Conservation (phyloP, 331 rosid genomes). For the Spiraea crenata region DNA sequence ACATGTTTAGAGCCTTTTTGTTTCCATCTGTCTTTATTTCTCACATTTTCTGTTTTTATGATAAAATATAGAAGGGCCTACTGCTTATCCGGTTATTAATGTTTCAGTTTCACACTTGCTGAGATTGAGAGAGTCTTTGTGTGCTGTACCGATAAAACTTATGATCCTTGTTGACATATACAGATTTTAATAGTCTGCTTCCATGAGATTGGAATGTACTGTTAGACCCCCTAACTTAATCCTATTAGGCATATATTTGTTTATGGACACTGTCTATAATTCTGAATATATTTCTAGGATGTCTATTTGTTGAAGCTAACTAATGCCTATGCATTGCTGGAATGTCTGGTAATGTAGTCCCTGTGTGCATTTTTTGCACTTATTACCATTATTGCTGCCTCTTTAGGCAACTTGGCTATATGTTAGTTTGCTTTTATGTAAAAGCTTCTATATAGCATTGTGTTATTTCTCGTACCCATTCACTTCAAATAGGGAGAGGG, state of each 20-base stretch:
- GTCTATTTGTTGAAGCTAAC: neutral
- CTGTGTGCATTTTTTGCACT: slow-evolving; percentile 28
- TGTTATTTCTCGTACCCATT: slow-evolving; percentile 73
- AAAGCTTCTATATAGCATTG: slow-evolving; percentile 52
- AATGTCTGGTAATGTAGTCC: slow-evolving; percentile 1
- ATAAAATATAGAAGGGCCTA: neutral
- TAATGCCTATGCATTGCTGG: neutral
- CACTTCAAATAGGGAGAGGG: slow-evolving; percentile 90
- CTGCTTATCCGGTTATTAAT: neutral
- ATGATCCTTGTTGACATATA: neutral
- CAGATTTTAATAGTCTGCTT: neutral
- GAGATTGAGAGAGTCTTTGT: neutral
- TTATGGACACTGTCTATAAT: neutral
- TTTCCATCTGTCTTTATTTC: neutral
- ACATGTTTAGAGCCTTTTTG: neutral
- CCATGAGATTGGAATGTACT: neutral
- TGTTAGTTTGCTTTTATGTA: slow-evolving; percentile 35
- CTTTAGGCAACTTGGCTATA: slow-evolving; percentile 31
- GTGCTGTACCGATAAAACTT: neutral
- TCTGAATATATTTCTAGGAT: neutral
- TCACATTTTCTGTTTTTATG: neutral
- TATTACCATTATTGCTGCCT: slow-evolving; percentile 29
- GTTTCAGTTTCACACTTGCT: neutral
- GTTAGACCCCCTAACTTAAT: neutral
- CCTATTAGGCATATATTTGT: neutral